phyloP scores from a whole-genome alignment of 768 basidiomycete species.

The Guyanaporus albipodus region DNA sequence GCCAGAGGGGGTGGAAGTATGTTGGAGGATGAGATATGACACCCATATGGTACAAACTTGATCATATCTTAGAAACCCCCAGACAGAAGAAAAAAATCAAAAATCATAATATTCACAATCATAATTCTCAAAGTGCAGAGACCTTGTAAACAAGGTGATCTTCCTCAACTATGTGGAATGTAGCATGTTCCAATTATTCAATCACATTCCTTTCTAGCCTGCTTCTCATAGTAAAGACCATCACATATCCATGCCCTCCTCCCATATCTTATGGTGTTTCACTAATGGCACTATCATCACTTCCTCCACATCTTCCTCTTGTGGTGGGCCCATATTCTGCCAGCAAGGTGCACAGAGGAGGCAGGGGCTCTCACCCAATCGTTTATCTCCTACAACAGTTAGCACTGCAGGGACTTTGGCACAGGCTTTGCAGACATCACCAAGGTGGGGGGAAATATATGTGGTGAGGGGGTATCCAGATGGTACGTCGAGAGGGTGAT shows the following conservation, averaged over 20 bases:
- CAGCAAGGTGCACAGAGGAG: slow-evolving; percentile 72
- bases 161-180: too few relatives aligned
- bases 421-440: slow-evolving; percentile 67
- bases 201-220: too few relatives aligned
- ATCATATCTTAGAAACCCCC: too few relatives aligned
- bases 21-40: too few relatives aligned
- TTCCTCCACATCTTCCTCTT: slow-evolving; percentile 32
- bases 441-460: slow-evolving; percentile 57
- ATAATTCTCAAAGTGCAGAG: too few relatives aligned
- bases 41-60: too few relatives aligned
- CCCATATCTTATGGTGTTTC: slow-evolving; percentile 33
- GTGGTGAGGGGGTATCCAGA: slow-evolving; percentile 65
- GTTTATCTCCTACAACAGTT: slow-evolving; percentile 65
- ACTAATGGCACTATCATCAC: slow-evolving; percentile 55
- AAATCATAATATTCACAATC: too few relatives aligned
- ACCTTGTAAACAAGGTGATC: too few relatives aligned
- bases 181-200: too few relatives aligned
- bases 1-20: too few relatives aligned
- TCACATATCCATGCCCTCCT: slow-evolving; percentile 2
- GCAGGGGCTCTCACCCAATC: slow-evolving; percentile 77
- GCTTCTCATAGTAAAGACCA: background rate
- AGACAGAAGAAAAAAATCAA: too few relatives aligned
- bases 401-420: slow-evolving; percentile 64
- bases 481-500: slow-evolving; percentile 52
- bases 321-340: slow-evolving; percentile 59